Percentiles rank a stretch among this genome's conserved stretches.
Evolutionary conservation across 768 basidiomycete species (phyloP).

Genomic region (Kwoniella shandongensis): DNA sequence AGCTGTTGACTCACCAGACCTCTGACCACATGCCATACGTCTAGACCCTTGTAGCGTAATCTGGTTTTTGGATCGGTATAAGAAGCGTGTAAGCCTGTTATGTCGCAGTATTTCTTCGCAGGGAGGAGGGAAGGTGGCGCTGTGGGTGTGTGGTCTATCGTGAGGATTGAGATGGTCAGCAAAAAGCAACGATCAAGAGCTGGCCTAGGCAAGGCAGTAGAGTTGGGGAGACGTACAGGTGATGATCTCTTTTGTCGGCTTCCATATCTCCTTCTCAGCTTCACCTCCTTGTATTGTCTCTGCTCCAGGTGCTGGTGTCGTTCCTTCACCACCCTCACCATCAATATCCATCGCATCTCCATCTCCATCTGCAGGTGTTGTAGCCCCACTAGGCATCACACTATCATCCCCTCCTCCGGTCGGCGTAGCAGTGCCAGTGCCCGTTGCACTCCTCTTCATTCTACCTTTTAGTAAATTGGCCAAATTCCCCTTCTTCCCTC

Average conservation of each 20-base stretch:
- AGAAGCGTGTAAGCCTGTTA: conserved; percentile 55
- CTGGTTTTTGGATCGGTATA: conserved; percentile 55
- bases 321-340: conserved; percentile 9
- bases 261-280: conserved; percentile 7
- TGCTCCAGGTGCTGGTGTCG: not conserved
- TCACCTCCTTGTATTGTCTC: conserved; percentile 3
- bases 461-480: conserved; percentile 14
- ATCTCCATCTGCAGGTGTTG: conserved; percentile 19
- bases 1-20: conserved; percentile 43
- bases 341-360: conserved; percentile 20
- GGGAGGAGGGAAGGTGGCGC: conserved; percentile 55
- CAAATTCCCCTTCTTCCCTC: conserved; percentile 18
- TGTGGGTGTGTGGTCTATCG: conserved; percentile 48
- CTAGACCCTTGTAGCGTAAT: conserved; percentile 54
- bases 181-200: not conserved
- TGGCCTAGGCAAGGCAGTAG: no score
- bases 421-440: not conserved
- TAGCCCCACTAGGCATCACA: conserved; percentile 10
- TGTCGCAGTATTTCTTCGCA: conserved; percentile 57
- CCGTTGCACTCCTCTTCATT: conserved; percentile 3
- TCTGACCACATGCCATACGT: conserved; percentile 54
- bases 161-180: not conserved
- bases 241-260: conserved; percentile 42
- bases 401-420: conserved; percentile 10
- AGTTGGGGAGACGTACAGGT: conserved; percentile 42